phyloP scores from a whole-genome alignment of 371 early-diverging fungal species.

The Apophysomyces elegans region DNA sequence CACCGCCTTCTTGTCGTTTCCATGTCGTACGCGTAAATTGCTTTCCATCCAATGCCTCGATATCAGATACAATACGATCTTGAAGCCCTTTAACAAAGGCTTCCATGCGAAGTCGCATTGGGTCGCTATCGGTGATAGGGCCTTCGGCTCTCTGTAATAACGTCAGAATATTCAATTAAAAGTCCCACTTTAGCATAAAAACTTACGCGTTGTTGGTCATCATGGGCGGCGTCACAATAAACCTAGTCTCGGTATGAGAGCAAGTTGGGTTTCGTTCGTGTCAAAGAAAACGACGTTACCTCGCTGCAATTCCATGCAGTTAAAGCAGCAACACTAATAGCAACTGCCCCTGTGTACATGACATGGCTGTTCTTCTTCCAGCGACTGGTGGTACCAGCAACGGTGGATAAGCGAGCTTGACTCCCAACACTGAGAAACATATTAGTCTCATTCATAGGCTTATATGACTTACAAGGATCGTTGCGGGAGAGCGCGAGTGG shows the following conservation, averaged over 20 bases:
- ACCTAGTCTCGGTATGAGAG: neutral
- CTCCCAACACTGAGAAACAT: neutral
- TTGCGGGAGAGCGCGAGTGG: neutral
- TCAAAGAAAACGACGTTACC: neutral
- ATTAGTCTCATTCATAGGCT: neutral
- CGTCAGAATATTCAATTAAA: neutral
- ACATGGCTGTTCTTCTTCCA: constrained; percentile 1
- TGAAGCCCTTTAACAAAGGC: constrained; percentile 77
- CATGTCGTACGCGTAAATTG: constrained; percentile 77
- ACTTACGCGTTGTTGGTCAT: neutral
- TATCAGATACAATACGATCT: constrained; percentile 58
- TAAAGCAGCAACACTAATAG: neutral
- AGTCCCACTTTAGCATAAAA: neutral
- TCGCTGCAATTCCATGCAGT: neutral
- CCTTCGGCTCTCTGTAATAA: constrained; percentile 36
- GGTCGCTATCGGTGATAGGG: constrained; percentile 43
- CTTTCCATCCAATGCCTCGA: constrained; percentile 63
- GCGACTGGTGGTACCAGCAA: neutral
- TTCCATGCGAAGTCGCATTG: constrained; percentile 87
- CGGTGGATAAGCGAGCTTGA: neutral
- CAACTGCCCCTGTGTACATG: neutral
- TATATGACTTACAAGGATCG: neutral
- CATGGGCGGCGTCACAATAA: neutral
- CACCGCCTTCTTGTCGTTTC: constrained; percentile 85
- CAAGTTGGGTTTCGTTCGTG: neutral